phyloP scores from a whole-genome alignment of 768 basidiomycete genomes.

The Leucocoprinus leucothites region DNA sequence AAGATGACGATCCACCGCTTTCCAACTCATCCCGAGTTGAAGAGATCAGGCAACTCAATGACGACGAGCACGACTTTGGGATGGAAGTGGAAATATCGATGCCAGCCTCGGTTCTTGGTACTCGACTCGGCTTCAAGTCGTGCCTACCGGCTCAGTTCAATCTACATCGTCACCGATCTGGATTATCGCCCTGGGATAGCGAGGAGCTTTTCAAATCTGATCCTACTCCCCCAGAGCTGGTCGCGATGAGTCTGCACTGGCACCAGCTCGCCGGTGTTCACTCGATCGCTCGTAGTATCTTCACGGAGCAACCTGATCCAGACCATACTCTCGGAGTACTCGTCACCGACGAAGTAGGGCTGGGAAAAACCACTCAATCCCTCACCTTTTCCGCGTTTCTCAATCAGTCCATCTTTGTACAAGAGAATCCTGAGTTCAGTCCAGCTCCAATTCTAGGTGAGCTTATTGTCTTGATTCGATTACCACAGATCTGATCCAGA shows the following conservation, averaged over 20 bases:
- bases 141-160: no score
- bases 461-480: constrained; percentile 10
- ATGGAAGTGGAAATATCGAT: no score
- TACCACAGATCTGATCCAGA: no score
- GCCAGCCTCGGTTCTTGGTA: no score
- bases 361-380: constrained; percentile 27
- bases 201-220: background rate
- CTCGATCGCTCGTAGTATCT: constrained; percentile 12
- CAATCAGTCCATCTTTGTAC: background rate
- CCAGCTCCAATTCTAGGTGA: constrained; percentile 22
- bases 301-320: background rate
- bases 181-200: background rate
- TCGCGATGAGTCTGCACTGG: background rate
- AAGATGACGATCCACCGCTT: background rate
- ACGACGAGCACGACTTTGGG: no score
- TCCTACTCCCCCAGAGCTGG: background rate
- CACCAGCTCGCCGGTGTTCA: constrained; percentile 16
- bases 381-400: constrained; percentile 19
- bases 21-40: background rate
- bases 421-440: background rate
- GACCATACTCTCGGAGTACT: constrained; percentile 13
- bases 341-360: constrained; percentile 25
- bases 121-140: no score
- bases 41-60: no score
- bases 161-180: background rate